Conservation (phyloP, 179 eudicot species). For the Silene vulgaris region DNA sequence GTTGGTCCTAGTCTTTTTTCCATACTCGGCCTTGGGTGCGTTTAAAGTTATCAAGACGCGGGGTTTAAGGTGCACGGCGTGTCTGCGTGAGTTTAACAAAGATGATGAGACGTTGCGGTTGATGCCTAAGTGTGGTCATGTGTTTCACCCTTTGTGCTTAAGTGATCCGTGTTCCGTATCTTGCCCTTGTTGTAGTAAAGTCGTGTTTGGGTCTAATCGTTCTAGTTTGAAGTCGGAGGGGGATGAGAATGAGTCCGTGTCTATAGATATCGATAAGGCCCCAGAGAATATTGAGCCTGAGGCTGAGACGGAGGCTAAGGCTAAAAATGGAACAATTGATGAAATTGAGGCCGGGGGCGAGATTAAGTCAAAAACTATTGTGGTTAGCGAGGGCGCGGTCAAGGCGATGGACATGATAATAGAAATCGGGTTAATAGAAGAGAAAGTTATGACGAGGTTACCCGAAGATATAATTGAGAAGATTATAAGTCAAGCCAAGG, state of each 20-base stretch:
- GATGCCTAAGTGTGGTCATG: constrained; percentile 60
- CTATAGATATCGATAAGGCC: not conserved
- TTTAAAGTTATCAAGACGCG: not conserved
- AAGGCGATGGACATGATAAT: constrained; percentile 22
- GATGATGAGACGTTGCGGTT: constrained; percentile 41
- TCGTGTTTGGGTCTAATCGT: not conserved
- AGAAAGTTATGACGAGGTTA: constrained; percentile 16
- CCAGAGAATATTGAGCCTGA: not conserved
- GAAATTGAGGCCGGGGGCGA: not conserved
- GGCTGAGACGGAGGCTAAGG: not conserved
- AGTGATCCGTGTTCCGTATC: constrained; percentile 46
- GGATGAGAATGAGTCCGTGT: not conserved
- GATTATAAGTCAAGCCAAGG: constrained; percentile 19
- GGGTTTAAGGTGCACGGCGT: constrained; percentile 44
- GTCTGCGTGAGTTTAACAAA: constrained; percentile 48
- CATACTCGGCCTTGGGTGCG: constrained; percentile 31
- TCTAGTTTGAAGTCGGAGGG: constrained; percentile 20
- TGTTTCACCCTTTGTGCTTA: constrained; percentile 55
- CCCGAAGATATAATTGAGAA: constrained; percentile 22
- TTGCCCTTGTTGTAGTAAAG: constrained; percentile 42
- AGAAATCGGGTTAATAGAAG: constrained; percentile 31
- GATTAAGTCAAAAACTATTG: not conserved
- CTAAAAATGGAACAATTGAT: not conserved
- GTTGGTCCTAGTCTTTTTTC: constrained; percentile 40
- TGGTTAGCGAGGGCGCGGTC: constrained; percentile 20